Base-by-base conservation (phyloP, 1,139 yeast genomes). In the Candida albicans region DNA sequence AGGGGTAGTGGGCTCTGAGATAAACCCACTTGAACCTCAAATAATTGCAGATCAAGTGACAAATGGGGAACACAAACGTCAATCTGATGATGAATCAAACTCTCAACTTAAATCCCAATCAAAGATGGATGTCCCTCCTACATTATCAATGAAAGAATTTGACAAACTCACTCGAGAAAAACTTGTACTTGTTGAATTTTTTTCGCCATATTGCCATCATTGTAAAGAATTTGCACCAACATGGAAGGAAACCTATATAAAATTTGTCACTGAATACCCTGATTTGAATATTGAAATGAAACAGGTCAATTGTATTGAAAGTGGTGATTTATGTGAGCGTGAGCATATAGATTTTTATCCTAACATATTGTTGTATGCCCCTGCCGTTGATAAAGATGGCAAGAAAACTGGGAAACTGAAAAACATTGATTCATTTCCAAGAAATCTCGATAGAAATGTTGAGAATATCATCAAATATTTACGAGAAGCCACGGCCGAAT, bases 241-340 rank as follows among this genome's bases (percentile, higher is more conserved):
- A 4, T 84, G 89, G 89, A 74, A 77, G 44, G 64, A 70, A 43
- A 73, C 89, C 0, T 84, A 78, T 64, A 52, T 64, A 24, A 59
- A 58, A 11, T 75, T 73, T 57, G 57, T 67, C 27, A 41, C 52
- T 9, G 67, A 68, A 37, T 65, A 71, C 49, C 68, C 75, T 38
- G 46, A 61, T 24, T 52, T 75, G 44, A 71, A 75, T 4, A 71
- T 84, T 27, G 69, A 69, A 11, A 79, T 85, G 77, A 69, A 75
- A 45, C 93, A 85, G 57, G 91, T 86, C 18, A 78, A 86, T 57
- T 87, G 95, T 66, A 71, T 83, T 15, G 83, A 75, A 40, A 77
- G 80, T 58, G 91, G 90, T 9, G 93, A 86, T 59, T 67, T 86
- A 41, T 86, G 95, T 62, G 73, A 67, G 12, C 65, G 81, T 24